Base-by-base conservation (phyloP, 768 basidiomycete genomes). In the Pluteus cervinus region DNA sequence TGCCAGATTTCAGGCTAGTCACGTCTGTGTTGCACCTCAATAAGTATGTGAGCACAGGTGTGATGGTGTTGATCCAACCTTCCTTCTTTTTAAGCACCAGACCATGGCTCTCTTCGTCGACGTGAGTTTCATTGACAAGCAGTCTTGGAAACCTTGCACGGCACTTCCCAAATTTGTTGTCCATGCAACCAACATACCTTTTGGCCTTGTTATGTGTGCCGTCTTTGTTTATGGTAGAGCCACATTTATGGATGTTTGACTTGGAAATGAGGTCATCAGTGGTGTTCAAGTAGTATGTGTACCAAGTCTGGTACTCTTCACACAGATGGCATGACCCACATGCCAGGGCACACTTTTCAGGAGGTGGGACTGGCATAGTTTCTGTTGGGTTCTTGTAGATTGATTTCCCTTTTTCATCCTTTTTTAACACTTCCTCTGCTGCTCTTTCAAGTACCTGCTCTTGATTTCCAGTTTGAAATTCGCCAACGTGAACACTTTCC, bases 1-100 rank as follows among this genome's bases (percentile, higher is more conserved):
- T n/a, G n/a, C n/a, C n/a, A n/a, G n/a, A n/a, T n/a, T n/a, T n/a
- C n/a, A n/a, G n/a, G n/a, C n/a, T n/a, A n/a, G 53, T 58, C 1
- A 57, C 51, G 48, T 68, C 61, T 16, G 63, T 56, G 37, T 68
- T 66, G 32, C 56, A 64, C 5, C 60, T 29, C 4, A 61, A 20
- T 6, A 62, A 24, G 21, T 47, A 47, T 28, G 42, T 47, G n/a
- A 44, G 5, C 2, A 14, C 6, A 5, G 49, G 41, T 11, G 49
- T 50, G 14, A 48, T 46, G 2, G 43, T 52, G 35, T 58, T 67
- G 3, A 66, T 28, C 54, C 43, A 47, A 10, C 46, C 28, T 42
- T 67, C 62, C 6, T 33, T 23, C 39, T 67, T 58, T 41, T 57
- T 55, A 36, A 62, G 38, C 7, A 35, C 33, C 14, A 46, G 11